Percentiles rank a stretch among this genome's conserved stretches.
phyloP scores from a whole-genome alignment of 306 rosid genomes.

The Prosopis cineraria region DNA sequence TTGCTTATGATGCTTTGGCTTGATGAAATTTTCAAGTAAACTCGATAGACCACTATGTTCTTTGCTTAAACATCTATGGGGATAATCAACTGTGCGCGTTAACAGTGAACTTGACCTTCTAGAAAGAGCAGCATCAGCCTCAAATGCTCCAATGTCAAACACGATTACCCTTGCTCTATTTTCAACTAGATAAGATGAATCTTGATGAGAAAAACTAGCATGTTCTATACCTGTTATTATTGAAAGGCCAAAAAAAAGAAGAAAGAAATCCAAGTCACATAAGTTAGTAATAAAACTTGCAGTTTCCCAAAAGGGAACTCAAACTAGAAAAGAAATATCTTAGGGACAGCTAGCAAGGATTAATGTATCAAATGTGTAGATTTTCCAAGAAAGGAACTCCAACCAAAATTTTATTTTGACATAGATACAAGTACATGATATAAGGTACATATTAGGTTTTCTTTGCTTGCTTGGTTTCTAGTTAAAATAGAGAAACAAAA shows the following conservation, averaged over 20 bases:
- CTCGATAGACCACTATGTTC: slow-evolving; percentile 72
- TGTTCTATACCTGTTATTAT: slow-evolving; percentile 48
- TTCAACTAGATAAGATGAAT: slow-evolving; percentile 61
- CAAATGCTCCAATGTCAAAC: slow-evolving; percentile 66
- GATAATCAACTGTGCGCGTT: slow-evolving; percentile 46
- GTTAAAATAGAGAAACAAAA: neutral
- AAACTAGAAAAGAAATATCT: neutral
- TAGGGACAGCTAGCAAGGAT: neutral
- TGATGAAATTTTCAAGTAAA: slow-evolving; percentile 67
- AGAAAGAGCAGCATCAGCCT: slow-evolving; percentile 43
- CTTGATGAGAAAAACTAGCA: slow-evolving; percentile 65
- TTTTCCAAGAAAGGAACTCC: neutral
- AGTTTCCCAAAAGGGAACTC: neutral
- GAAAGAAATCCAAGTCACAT: slow-evolving; percentile 2
- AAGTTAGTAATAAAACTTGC: slow-evolving; percentile 2
- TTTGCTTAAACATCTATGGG: slow-evolving; percentile 46
- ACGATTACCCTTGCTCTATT: slow-evolving; percentile 74
- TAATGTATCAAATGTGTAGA: neutral
- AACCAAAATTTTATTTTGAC: neutral
- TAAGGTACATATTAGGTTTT: neutral
- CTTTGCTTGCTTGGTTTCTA: neutral
- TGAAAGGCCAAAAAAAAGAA: neutral
- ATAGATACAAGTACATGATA: neutral
- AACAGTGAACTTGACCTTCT: slow-evolving; percentile 56
- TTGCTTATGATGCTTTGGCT: slow-evolving; percentile 41